These are phyloP conservation scores for Ustilago nuda DNA, from an alignment of 1,284 basidiomycete genomes.

Conservation along the genomic window DNA sequence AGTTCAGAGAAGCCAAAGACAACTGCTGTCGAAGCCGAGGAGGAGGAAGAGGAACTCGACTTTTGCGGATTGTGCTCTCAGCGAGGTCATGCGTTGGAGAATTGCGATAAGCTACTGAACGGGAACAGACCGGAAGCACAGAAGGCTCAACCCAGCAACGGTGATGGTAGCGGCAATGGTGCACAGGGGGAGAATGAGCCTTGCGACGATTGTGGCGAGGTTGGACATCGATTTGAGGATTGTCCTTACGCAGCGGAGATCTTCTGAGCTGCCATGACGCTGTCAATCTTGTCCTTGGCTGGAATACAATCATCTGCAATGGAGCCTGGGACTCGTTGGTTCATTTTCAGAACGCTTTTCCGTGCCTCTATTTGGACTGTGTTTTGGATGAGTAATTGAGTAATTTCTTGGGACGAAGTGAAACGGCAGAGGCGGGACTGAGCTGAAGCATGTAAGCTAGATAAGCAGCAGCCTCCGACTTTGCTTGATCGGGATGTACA, in stretches of 20 bases:
- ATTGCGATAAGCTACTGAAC: constrained; percentile 31
- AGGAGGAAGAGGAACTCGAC: constrained; percentile 45
- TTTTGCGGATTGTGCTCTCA: constrained; percentile 51
- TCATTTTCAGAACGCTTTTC: background rate
- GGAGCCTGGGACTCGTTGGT: background rate
- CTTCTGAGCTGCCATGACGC: constrained; percentile 20
- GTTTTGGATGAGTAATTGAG: background rate
- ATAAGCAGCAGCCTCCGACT: no score
- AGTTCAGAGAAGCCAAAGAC: background rate
- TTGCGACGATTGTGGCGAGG: constrained; percentile 58
- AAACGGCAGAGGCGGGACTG: background rate
- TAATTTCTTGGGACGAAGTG: background rate
- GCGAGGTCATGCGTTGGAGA: constrained; percentile 39
- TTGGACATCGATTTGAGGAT: constrained; percentile 54
- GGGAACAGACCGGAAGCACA: background rate
- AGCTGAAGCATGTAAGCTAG: no score
- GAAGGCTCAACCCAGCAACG: constrained; percentile 1
- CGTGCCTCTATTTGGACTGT: background rate
- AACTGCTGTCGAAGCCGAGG: constrained; percentile 14
- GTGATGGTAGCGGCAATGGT: background rate
- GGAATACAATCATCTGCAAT: background rate
- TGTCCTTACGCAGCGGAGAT: constrained; percentile 58
- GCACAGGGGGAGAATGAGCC: constrained; percentile 38
- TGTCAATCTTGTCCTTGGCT: background rate
- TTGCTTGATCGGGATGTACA: no score